Evolutionary conservation across 192 early-diverging fungal species (phyloP), one percentile per base, ranked within the genome.

Genomic region (Coemansia erecta): DNA sequence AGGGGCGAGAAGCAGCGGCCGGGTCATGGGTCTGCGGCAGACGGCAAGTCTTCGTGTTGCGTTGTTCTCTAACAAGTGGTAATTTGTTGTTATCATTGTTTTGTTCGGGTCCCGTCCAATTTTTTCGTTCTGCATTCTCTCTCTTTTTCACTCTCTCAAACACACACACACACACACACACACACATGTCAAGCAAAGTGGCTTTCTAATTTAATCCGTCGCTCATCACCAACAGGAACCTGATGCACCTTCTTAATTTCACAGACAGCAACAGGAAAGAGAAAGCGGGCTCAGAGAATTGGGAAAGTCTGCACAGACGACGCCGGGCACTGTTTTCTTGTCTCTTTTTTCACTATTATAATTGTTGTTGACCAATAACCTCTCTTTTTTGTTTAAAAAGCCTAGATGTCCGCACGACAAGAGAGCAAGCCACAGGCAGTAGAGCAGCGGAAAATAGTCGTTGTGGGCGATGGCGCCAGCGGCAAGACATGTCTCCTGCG

Each of bases 401-500:
- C 3, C 28, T 8, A 39, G 18, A 17, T 10, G 41, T 52, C 51
- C 24, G 10, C 11, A 46, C 58, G 43, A 45, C 22, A 26, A 17
- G 26, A 40, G 1, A 28, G 11, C 37, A 4, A 15, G 31, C 17
- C 24, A 13, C 56, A 47, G 40, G 13, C 15, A 18, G 55, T 21
- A 3, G 13, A 55, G 1, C 47, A 58, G 31, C 75, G 68, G 56
- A 97, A 97, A 72, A 83, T 95, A 64, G 92, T 94, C 42, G 89
- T 94, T 53, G 86, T 97, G n/a, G 94, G 94, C 44, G 94, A 97
- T 70, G 93, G 93, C 73, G 90, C 91, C 46, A 89, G 89, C 68
- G 94, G 92, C 66, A 97, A 97, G 75, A 95, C 92, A 9, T 97
- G 91, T 70, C 79, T 93, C 62, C 73, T 94, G 61, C 86, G 89